Conservation (phyloP, 164 flowering plant species). For the Platanus orientalis region DNA sequence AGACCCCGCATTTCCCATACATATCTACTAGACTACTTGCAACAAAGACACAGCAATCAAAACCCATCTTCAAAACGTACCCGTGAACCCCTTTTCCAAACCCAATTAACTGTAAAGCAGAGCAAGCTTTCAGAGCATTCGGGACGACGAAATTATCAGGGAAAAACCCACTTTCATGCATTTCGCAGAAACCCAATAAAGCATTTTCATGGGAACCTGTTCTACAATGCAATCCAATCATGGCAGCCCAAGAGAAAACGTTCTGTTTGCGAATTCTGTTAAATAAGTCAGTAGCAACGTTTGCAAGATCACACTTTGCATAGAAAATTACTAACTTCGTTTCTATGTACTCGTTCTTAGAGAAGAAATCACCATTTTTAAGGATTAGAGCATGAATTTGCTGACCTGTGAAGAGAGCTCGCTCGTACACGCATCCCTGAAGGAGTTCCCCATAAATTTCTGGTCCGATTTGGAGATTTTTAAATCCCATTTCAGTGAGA, state of each 20-base stretch:
- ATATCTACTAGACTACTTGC: constrained; percentile 68
- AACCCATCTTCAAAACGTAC: constrained; percentile 55
- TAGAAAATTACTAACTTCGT: constrained; percentile 63
- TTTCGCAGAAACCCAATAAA: constrained; percentile 40
- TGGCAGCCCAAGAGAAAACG: constrained; percentile 77
- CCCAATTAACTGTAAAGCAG: constrained; percentile 36
- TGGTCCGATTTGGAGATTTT: constrained; percentile 36
- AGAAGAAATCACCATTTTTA: constrained; percentile 45
- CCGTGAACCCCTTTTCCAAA: constrained; percentile 73
- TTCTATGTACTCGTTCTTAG: constrained; percentile 49
- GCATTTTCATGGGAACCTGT: constrained; percentile 42
- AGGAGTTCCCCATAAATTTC: constrained; percentile 64
- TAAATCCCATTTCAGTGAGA: constrained; percentile 38
- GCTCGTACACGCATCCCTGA: constrained; percentile 60
- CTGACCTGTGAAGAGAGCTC: constrained; percentile 47
- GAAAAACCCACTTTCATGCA: constrained; percentile 43
- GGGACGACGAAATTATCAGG: constrained; percentile 72
- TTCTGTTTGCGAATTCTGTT: constrained; percentile 29
- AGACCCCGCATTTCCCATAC: constrained; percentile 72
- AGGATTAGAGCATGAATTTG: constrained; percentile 62
- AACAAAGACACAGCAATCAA: constrained; percentile 54
- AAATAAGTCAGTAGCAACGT: constrained; percentile 35
- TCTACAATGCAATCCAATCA: constrained; percentile 59
- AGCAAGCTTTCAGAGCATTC: constrained; percentile 66
- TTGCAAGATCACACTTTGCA: constrained; percentile 47